Percentiles rank a stretch among this genome's conserved stretches.
phyloP scores from a whole-genome alignment of 768 basidiomycete species.

The Paxillus involutus region DNA sequence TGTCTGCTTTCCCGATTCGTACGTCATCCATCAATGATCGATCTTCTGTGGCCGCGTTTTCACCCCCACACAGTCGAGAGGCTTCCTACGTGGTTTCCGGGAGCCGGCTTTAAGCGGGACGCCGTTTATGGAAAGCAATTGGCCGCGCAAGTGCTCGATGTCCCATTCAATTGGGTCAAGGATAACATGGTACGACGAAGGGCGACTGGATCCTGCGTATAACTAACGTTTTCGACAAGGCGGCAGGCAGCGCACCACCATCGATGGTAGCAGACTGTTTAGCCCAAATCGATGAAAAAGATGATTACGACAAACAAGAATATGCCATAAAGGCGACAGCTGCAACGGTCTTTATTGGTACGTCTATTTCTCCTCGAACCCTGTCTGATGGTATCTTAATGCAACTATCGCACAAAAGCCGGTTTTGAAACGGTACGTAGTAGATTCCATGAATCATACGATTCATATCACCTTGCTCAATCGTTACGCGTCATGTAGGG shows the following conservation, averaged over 20 bases:
- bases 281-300: slow-evolving; percentile 13
- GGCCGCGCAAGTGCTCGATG: slow-evolving; percentile 19
- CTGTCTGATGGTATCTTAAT: not conserved
- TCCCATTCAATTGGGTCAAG: slow-evolving; percentile 25
- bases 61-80: slow-evolving; percentile 12
- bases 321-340: slow-evolving; percentile 26
- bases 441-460: not conserved
- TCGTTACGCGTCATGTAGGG: slow-evolving; percentile 17
- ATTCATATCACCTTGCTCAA: not conserved
- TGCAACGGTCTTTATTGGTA: slow-evolving; percentile 25
- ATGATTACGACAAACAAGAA: slow-evolving; percentile 16
- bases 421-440: slow-evolving; percentile 24
- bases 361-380: not conserved
- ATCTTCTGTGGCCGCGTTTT: not conserved
- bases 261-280: slow-evolving; percentile 29
- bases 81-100: slow-evolving; percentile 26
- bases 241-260: slow-evolving; percentile 13
- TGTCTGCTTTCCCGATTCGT: slow-evolving; percentile 25
- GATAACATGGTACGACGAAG: slow-evolving; percentile 18
- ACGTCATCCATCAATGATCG: not conserved
- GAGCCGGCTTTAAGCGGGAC: slow-evolving; percentile 17
- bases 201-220: not conserved
- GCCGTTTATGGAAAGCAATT: slow-evolving; percentile 13
- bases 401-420: slow-evolving; percentile 8
- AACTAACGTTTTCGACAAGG: not conserved